A percentile compares a stretch with the other conserved stretches of the same genome.
These are phyloP conservation scores for Hymenochaete sp. DNA, from an alignment of 1,284 basidiomycete genomes.

Conservation along the genomic window DNA sequence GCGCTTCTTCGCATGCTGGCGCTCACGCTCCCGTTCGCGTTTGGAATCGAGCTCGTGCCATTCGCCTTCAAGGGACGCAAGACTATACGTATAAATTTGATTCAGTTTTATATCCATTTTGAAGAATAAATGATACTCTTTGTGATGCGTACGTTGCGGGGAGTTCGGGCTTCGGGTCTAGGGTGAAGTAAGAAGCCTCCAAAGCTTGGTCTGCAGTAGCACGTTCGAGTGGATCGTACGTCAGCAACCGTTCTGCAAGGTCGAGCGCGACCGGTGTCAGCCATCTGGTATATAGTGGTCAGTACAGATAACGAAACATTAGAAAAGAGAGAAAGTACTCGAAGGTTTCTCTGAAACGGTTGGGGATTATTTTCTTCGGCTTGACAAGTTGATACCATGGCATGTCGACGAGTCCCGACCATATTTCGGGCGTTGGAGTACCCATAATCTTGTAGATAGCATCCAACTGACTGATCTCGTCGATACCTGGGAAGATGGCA, in stretches of 20 bases:
- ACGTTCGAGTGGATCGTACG: constrained; percentile 78
- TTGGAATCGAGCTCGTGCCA: constrained; percentile 94
- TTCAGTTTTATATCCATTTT: constrained; percentile 3
- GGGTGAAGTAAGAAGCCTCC: constrained; percentile 71
- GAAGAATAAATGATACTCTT: constrained; percentile 20
- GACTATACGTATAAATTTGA: constrained; percentile 28
- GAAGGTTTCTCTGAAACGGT: constrained; percentile 72
- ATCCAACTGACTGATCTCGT: constrained; percentile 95
- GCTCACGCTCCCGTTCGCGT: constrained; percentile 68
- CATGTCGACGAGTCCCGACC: constrained; percentile 75
- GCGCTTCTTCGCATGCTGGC: constrained; percentile 71
- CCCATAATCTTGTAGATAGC: constrained; percentile 88
- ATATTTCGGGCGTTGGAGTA: constrained; percentile 75
- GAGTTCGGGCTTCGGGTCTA: constrained; percentile 68
- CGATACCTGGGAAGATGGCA: constrained; percentile 91
- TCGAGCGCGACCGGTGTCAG: constrained; percentile 77
- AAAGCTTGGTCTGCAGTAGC: constrained; percentile 77
- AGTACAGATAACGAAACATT: constrained; percentile 10
- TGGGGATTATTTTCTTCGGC: constrained; percentile 64
- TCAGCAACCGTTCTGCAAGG: constrained; percentile 73
- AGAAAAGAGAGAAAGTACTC: constrained; percentile 48
- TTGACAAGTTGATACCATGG: constrained; percentile 99
- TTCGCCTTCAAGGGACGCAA: constrained; percentile 76
- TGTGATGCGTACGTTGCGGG: constrained; percentile 70
- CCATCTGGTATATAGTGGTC: constrained; percentile 43